Evolutionary conservation across 1,139 yeast genomes (phyloP), one percentile per base, ranked within the genome.

Genomic region (Diutina scorzettiae): DNA sequence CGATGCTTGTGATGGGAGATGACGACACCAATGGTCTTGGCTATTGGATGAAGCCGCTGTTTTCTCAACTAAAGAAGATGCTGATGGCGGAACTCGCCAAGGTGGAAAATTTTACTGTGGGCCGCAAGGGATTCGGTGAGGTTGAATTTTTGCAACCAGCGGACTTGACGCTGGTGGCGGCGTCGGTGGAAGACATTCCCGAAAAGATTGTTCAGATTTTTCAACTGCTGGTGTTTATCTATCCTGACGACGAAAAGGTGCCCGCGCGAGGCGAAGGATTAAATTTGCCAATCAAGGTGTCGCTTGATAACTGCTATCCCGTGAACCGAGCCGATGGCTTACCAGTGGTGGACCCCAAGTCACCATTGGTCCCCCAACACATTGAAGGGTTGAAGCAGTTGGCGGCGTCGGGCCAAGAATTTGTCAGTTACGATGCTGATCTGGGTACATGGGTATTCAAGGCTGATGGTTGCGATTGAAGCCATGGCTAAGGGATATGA

Each of bases 11-110:
- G 5, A 11, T 27, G 8, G 30, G 30, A 11, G 30, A 27, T 11
- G 70, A 70, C 40, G 81, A 76, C 25, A 53, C 58, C 12, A 68
- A 66, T 43, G 68, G 59, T 19, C 76, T 81, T 41, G 95, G 91
- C 2, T 93, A 89, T 60, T 91, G 95, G 87, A 80, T 81, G 42
- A 74, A 84, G 2, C 98, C 98, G 19, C 66, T 87, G 3, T 54
- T 81, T 40, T 71, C 77, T 6, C 78, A 78, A 43, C 64, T 91
- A 45, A 69, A 74, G 45, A 62, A 69, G 36, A 69, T 73, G 69
- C 58, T 86, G 0, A 64, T 83, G 40, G 62, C 76, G 9, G 81
- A 84, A 47, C 69, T 87, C 42, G 76, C 81, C 44, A 54, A 72
- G 11, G 80, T 91, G n/a, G 52, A 66, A 24, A 64, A 77, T 46